Evolutionary conservation across 2,329 filamentous ascomycete genomes (phyloP).

Genomic region (Seiridium unicorne): DNA sequence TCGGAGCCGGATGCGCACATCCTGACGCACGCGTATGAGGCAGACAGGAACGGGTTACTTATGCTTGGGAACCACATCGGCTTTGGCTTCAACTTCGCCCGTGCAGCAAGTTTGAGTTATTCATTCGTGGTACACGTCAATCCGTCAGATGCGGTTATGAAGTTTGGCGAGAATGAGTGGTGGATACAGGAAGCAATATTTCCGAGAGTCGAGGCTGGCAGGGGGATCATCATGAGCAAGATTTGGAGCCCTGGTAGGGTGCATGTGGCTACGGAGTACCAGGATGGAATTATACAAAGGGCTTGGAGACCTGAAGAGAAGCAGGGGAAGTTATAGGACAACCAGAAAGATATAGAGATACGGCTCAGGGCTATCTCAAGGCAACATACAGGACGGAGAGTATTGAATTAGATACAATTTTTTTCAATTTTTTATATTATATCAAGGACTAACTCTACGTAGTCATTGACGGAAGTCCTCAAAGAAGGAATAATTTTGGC

Average conservation of each 20-base stretch:
- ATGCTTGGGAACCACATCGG: slow-evolving; percentile 50
- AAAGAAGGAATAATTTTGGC: too few species aligned
- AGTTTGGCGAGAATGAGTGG: slow-evolving; percentile 38
- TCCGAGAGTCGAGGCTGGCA: slow-evolving; percentile 43
- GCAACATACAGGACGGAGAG: too few species aligned
- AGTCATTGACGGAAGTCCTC: too few species aligned
- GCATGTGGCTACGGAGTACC: slow-evolving; percentile 54
- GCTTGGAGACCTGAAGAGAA: slow-evolving; percentile 17
- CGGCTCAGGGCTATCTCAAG: background rate
- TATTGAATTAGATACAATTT: too few species aligned
- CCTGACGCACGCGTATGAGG: slow-evolving; percentile 47
- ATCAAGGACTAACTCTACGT: too few species aligned
- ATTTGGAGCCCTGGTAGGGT: slow-evolving; percentile 53
- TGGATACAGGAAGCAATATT: slow-evolving; percentile 54
- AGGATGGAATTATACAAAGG: slow-evolving; percentile 46
- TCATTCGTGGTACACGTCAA: slow-evolving; percentile 53
- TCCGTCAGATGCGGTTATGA: slow-evolving; percentile 45
- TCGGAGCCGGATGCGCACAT: slow-evolving; percentile 44
- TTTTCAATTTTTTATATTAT: too few species aligned
- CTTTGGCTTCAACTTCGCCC: slow-evolving; percentile 39
- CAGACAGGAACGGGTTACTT: slow-evolving; percentile 53
- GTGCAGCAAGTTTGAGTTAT: slow-evolving; percentile 47
- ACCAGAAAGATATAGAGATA: background rate
- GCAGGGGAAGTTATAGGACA: slow-evolving; percentile 20
- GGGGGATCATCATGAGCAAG: slow-evolving; percentile 46